These are phyloP conservation scores for Dunaliella primolecta DNA, from an alignment of 139 green algal species.

Conservation along the genomic window DNA sequence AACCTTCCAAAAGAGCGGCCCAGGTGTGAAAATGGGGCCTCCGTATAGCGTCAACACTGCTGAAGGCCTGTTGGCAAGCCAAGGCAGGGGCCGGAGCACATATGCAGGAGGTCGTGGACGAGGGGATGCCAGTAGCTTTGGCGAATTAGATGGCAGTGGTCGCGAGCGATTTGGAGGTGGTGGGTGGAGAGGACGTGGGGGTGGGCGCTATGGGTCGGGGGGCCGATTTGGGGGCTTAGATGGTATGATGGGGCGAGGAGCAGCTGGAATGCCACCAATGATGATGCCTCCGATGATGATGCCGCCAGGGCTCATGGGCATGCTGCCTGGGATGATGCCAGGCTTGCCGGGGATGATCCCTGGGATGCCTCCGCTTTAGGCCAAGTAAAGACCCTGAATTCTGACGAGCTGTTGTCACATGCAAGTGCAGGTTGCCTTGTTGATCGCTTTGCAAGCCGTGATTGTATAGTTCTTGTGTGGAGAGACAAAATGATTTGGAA, in stretches of 20 bases:
- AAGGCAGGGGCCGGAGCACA: background rate
- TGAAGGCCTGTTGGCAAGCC: background rate
- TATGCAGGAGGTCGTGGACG: background rate
- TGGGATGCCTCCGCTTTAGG: background rate
- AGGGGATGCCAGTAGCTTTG: background rate
- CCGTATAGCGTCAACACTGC: slow-evolving; percentile 4
- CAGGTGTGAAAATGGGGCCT: background rate
- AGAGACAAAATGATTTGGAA: too few species aligned
- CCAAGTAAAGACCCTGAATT: too few species aligned
- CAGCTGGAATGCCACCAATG: background rate
- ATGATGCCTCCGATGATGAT: background rate
- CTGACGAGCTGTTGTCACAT: too few species aligned
- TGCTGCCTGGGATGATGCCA: slow-evolving; percentile 8
- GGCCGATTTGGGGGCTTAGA: background rate
- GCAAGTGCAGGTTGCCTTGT: too few species aligned
- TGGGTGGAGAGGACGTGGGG: background rate
- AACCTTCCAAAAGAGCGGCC: slow-evolving; percentile 2
- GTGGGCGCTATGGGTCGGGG: background rate
- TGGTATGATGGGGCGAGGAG: slow-evolving; percentile 5
- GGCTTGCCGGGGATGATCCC: background rate
- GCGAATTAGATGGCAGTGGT: background rate
- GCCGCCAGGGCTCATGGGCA: background rate
- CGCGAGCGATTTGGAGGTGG: background rate
- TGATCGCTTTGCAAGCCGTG: too few species aligned
- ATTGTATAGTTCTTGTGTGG: too few species aligned